Conservation (phyloP, 371 early-diverging fungal species). For the Syncephalastrum racemosum region DNA sequence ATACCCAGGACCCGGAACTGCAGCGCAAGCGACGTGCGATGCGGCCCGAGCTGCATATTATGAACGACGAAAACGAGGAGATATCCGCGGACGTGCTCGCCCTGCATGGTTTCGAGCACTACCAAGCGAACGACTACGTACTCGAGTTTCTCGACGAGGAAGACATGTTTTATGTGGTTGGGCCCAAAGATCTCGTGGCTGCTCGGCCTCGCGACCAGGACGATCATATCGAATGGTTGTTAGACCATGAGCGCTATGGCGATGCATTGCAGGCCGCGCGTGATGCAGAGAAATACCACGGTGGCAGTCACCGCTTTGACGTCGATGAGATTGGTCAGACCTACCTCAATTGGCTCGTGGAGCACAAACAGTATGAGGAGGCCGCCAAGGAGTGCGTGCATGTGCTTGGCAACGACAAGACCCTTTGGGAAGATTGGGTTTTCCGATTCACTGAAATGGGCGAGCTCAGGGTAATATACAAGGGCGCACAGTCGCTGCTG, state of each 20-base stretch:
- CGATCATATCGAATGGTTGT: constrained; percentile 93
- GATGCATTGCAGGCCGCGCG: constrained; percentile 72
- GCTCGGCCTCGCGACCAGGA: constrained; percentile 85
- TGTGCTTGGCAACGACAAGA: constrained; percentile 67
- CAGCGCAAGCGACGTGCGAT: constrained; percentile 47
- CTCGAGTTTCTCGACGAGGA: constrained; percentile 61
- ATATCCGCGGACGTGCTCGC: constrained; percentile 85
- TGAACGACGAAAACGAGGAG: constrained; percentile 77
- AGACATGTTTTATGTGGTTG: constrained; percentile 81
- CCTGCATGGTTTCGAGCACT: constrained; percentile 79
- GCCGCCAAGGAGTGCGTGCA: constrained; percentile 74
- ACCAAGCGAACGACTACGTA: constrained; percentile 90
- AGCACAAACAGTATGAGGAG: constrained; percentile 63
- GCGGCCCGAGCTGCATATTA: constrained; percentile 89
- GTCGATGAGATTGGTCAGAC: constrained; percentile 80
- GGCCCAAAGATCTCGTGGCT: constrained; percentile 90
- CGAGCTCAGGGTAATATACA: constrained; percentile 58
- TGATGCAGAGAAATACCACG: constrained; percentile 40
- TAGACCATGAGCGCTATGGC: constrained; percentile 74
- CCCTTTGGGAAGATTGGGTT: constrained; percentile 91
- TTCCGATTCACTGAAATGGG: constrained; percentile 76
- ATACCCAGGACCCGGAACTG: constrained; percentile 22
- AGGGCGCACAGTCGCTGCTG: no score
- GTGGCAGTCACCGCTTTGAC: constrained; percentile 55
- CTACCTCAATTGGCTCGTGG: constrained; percentile 75